Base-by-base conservation (phyloP, 306 rosid species). In the Citrullus amarus region DNA sequence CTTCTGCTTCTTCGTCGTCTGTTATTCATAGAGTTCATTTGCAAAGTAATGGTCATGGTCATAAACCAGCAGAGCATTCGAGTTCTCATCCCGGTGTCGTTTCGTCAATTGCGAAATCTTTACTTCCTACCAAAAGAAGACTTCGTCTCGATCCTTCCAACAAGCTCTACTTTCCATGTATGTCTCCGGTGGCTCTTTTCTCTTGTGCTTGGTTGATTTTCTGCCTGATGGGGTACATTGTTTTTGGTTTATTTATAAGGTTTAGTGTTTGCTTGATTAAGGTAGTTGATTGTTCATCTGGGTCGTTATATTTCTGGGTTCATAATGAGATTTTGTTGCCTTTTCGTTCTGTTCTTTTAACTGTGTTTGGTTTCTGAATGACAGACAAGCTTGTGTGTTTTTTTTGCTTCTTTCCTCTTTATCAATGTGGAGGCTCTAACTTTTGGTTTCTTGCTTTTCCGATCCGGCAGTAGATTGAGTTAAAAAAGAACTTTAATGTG, bases 141-240 rank as follows among this genome's bases (percentile, higher is more conserved):
- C 96, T 95, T 77, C 93, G 91, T 83, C 99, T 95, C 69, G 99
- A 95, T 89, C 99, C 99, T 77, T 65, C 97, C 57, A 95, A 87
- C 86, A 95, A 95, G 84, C 97, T 95, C 61, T 92, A 84, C 85
- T 95, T 95, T 83, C 99, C 97, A 5, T 95, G 97, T 95, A 89
- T n/a, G 88, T 44, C 44, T 76, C 58, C 9, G 66, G 17, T 57
- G 6, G 53, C 59, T 86, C 44, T 54, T 57, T 28, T 55, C 65
- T 57, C 46, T 41, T 38, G 15, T 67, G 18, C 50, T 67, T 5
- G 43, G 7, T 17, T 36, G 6, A 38, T 9, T 39, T 67, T 22
- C 57, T 25, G 75, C 41, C 10, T n/a, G 2, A 13, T 5, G 38
- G n/a, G 56, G 10, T 4, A 0, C 55, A 44, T 69, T 56, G 56